Evolutionary conservation across 2,329 filamentous ascomycete species (phyloP).

Genomic region (Sporothrix dimorphospora): DNA sequence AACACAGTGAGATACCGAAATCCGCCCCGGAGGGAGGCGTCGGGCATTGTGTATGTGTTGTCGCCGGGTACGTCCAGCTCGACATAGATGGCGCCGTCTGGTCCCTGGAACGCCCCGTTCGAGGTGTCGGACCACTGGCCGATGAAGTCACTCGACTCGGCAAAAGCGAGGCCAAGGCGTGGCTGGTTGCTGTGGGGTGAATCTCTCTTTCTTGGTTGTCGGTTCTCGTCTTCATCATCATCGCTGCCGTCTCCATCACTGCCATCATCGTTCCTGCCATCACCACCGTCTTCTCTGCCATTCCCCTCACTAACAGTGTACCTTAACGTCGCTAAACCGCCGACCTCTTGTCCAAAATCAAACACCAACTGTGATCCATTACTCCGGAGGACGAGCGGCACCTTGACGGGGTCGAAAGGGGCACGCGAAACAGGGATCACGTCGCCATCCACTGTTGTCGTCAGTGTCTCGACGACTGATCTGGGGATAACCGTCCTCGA

Average conservation of each 20-base stretch:
- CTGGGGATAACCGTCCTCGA: constrained; percentile 54
- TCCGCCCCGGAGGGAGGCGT: constrained; percentile 51
- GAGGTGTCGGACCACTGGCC: constrained; percentile 53
- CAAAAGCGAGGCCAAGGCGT: constrained; percentile 51
- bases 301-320: constrained; percentile 50
- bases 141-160: constrained; percentile 53
- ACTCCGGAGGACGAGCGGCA: constrained; percentile 36
- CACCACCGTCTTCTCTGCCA: background rate
- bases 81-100: constrained; percentile 53
- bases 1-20: constrained; percentile 58
- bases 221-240: background rate
- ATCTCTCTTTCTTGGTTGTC: constrained; percentile 32
- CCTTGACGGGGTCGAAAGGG: background rate
- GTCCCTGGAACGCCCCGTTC: constrained; percentile 48
- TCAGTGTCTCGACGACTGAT: constrained; percentile 41
- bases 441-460: background rate
- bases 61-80: constrained; percentile 41
- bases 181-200: background rate
- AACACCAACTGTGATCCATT: constrained; percentile 60
- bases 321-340: constrained; percentile 56
- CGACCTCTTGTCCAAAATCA: constrained; percentile 63
- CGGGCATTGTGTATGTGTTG: constrained; percentile 47
- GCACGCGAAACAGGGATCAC: background rate
- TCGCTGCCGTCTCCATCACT: constrained; percentile 37
- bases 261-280: background rate